phyloP scores from a whole-genome alignment of 2,329 filamentous ascomycete species.

The Shiraia sp. region DNA sequence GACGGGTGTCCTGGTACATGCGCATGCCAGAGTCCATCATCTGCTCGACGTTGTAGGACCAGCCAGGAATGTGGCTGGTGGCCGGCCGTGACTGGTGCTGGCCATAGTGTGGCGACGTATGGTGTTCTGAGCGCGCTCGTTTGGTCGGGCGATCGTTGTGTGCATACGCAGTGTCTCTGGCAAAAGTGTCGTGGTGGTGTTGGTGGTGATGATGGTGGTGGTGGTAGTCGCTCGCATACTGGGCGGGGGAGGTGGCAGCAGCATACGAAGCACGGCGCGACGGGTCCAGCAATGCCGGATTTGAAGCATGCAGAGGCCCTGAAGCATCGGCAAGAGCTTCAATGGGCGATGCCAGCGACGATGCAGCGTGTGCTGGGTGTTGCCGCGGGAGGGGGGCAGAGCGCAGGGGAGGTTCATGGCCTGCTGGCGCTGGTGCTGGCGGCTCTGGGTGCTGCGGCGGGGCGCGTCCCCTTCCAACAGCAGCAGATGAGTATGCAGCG shows the following conservation, averaged over 20 bases:
- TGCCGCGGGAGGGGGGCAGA: conserved; percentile 27
- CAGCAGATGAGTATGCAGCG: background rate
- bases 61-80: conserved; percentile 51
- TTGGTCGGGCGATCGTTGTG: conserved; percentile 59
- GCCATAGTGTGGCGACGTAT: conserved; percentile 48
- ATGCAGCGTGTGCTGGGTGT: conserved; percentile 23
- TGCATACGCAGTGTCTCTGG: conserved; percentile 11
- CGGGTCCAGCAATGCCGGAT: conserved; percentile 31
- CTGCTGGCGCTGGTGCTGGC: too few species aligned
- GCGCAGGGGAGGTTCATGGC: conserved; percentile 19
- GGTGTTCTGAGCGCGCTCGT: conserved; percentile 62
- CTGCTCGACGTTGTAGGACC: conserved; percentile 46
- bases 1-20: conserved; percentile 29
- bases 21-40: conserved; percentile 39
- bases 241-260: too few species aligned
- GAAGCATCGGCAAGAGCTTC: conserved; percentile 51
- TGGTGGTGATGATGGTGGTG: conserved; percentile 20
- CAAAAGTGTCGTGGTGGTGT: conserved; percentile 25
- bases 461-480: conserved; percentile 9
- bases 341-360: conserved; percentile 45
- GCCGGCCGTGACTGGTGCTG: conserved; percentile 47
- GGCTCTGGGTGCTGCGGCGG: conserved; percentile 12
- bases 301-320: conserved; percentile 39
- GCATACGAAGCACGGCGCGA: conserved; percentile 27
- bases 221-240: conserved; percentile 24